Percentiles rank a stretch among this genome's conserved stretches.
phyloP scores from a whole-genome alignment of 2,329 filamentous ascomycete species.

The Rachicladosporium sp. region DNA sequence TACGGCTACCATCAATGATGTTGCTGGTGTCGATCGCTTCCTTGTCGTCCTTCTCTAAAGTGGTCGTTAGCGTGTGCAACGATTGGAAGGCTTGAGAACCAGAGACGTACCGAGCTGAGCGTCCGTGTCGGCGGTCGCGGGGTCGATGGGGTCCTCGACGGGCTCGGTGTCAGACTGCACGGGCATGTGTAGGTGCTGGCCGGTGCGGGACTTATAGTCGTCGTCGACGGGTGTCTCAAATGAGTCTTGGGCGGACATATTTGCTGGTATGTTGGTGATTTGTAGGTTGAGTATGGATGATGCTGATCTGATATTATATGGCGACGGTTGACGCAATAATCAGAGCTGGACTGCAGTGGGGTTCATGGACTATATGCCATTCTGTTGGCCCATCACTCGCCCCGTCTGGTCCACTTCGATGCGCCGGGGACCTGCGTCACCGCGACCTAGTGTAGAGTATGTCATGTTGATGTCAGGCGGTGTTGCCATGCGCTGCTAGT shows the following conservation, averaged over 20 bases:
- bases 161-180: conserved; percentile 36
- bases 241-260: conserved; percentile 15
- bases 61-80: too few species aligned
- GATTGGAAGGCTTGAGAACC: too few species aligned
- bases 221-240: conserved; percentile 28
- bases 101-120: conserved; percentile 32
- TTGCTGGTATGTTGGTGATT: background rate
- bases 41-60: conserved; percentile 32
- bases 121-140: conserved; percentile 34
- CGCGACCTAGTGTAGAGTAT: conserved; percentile 1
- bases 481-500: too few species aligned
- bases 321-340: too few species aligned
- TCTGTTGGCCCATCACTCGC: conserved; percentile 1
- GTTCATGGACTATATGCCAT: background rate
- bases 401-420: too few species aligned
- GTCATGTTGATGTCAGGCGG: conserved; percentile 6
- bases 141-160: conserved; percentile 34
- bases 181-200: conserved; percentile 33
- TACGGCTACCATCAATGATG: conserved; percentile 35
- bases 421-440: conserved; percentile 2
- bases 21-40: conserved; percentile 38
- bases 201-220: conserved; percentile 35
- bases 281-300: background rate
- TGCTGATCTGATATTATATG: background rate
- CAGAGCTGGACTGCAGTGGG: background rate